Conservation (phyloP, 345 rosid species). For the Acer negundo region DNA sequence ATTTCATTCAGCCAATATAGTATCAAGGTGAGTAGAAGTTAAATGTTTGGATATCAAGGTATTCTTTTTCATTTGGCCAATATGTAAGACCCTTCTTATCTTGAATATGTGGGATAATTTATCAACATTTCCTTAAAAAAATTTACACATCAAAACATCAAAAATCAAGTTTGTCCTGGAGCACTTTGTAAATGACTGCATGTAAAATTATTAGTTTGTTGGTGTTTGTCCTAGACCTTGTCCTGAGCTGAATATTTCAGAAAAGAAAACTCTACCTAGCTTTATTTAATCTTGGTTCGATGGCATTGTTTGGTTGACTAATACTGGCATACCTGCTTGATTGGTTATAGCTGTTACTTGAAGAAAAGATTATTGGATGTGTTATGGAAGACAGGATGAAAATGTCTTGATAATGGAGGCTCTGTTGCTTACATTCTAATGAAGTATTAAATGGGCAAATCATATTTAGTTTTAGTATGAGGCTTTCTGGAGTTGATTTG, state of each 20-base stretch:
- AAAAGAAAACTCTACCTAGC: not conserved
- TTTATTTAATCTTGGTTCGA: not conserved
- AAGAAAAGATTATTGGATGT: not conserved
- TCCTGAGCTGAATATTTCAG: not conserved
- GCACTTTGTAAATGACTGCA: not conserved
- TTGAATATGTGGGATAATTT: not conserved
- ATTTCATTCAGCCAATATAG: slow-evolving; percentile 97
- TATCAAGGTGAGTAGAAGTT: slow-evolving; percentile 69
- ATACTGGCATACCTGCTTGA: not conserved
- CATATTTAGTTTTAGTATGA: not conserved
- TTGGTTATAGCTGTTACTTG: not conserved
- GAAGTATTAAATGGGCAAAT: not conserved
- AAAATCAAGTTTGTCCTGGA: not conserved
- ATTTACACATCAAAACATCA: not conserved
- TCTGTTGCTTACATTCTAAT: not conserved
- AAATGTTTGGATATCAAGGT: slow-evolving; percentile 15
- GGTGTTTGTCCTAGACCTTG: not conserved
- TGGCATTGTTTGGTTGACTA: not conserved
- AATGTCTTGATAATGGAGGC: not conserved
- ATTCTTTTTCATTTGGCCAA: not conserved
- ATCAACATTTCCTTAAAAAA: not conserved
- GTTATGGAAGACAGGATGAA: not conserved
- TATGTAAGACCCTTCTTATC: slow-evolving; percentile 3
- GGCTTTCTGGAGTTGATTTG: not conserved
- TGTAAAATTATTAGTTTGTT: not conserved